Base-by-base conservation (phyloP, 495 filamentous ascomycete species). In the Staphylotrichum tortipilum region DNA sequence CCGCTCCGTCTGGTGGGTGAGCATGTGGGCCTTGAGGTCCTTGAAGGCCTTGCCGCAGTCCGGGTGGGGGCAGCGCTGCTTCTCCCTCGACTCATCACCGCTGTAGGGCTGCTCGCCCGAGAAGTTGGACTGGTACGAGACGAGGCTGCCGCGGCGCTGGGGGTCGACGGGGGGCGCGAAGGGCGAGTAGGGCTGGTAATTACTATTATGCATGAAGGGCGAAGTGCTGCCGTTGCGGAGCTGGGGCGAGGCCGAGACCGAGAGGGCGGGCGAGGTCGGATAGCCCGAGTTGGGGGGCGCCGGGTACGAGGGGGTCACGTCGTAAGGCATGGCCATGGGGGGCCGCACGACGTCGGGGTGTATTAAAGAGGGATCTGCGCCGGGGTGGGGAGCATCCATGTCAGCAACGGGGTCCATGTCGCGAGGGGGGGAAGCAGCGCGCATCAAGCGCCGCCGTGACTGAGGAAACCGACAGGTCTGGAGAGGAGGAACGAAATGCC, bases 21-120 rank as follows among this genome's bases (percentile, higher is more conserved):
- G 76, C 85, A 94, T 90, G 67, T 99, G 92, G 6, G 92, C 91
- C 66, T 91, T 94, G 48, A 94, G 67, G 58, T 96, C 90, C 64
- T 94, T 94, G 78, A 95, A 94, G 40, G 84, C 74, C 53, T 86
- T 82, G 33, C 88, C 88, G 56, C 90, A 96, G 41, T 94, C 88
- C 0, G 84, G 81, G 59, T 88, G 79, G 5, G 88, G 85, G 73
- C 90, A 96, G 24, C 69, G 65, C 43, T 74, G 67, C 64, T 65
- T 68, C 79, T 90, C 89, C 74, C 91, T 86, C 53, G 82, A 81
- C 40, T 69, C 66, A 39, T 66, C 64, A 44, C 61, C 66, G 82
- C 80, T 48, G 78, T 78, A 42, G 74, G 79, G 70, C 82, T 87
- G 26, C 61, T 72, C 68, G 49, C 44, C 57, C 7, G 62, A 69